Conservation (phyloP, 164 flowering plant species). For the Magnolia sinica region DNA sequence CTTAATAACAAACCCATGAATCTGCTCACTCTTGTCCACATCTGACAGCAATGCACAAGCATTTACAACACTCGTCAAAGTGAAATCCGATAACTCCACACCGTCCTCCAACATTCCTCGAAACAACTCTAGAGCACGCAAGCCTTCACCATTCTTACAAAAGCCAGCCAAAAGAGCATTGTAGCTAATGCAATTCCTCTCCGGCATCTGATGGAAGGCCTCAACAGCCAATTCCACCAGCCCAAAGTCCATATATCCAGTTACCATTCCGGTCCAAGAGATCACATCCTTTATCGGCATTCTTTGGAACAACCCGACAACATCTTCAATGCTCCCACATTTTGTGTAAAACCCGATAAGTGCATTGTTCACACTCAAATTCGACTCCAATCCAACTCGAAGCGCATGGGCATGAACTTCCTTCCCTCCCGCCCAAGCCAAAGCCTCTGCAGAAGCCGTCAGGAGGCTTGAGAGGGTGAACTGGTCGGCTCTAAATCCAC, state of each 20-base stretch:
- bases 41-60: slow-evolving; percentile 63
- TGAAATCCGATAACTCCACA: slow-evolving; percentile 57
- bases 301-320: slow-evolving; percentile 41
- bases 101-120: slow-evolving; percentile 49
- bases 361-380: slow-evolving; percentile 73
- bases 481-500: slow-evolving; percentile 42
- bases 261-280: slow-evolving; percentile 75
- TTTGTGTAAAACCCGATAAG: slow-evolving; percentile 65
- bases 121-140: slow-evolving; percentile 52
- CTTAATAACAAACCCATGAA: slow-evolving; percentile 77
- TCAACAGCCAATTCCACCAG: slow-evolving; percentile 52
- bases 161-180: slow-evolving; percentile 73
- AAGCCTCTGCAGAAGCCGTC: slow-evolving; percentile 45
- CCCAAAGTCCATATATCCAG: slow-evolving; percentile 67
- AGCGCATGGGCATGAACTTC: slow-evolving; percentile 68
- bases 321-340: slow-evolving; percentile 50
- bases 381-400: slow-evolving; percentile 46
- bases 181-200: slow-evolving; percentile 54
- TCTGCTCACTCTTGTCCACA: slow-evolving; percentile 47
- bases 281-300: slow-evolving; percentile 60
- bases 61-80: slow-evolving; percentile 61
- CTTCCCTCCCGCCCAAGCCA: slow-evolving; percentile 34
- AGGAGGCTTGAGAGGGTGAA: slow-evolving; percentile 62
- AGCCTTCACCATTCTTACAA: slow-evolving; percentile 55
- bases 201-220: slow-evolving; percentile 61